Evolutionary conservation across 176 grass and related monocot species (phyloP).

Genomic region (Eleusine indica): DNA sequence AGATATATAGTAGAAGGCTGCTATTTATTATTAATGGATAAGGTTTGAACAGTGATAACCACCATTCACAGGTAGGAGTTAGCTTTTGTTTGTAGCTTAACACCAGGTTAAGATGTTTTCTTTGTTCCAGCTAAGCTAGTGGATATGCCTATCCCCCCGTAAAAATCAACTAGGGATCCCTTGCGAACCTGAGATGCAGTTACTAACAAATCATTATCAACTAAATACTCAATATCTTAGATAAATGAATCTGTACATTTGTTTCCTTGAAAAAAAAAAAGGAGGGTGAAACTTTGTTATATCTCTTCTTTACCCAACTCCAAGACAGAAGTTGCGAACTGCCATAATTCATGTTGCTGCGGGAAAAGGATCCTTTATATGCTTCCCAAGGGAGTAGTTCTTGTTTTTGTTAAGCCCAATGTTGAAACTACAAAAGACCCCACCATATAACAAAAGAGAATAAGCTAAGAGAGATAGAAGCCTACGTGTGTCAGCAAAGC

Average conservation of each 20-base stretch:
- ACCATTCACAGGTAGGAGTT: neutral
- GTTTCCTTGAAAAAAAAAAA: neutral
- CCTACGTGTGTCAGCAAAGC: neutral
- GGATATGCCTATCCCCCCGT: conserved; percentile 29
- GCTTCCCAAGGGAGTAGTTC: conserved; percentile 11
- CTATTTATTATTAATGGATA: neutral
- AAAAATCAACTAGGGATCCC: neutral
- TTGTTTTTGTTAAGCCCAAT: neutral
- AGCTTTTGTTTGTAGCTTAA: conserved; percentile 17
- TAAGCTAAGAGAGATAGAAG: conserved; percentile 22
- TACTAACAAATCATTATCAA: neutral
- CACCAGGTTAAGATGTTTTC: neutral
- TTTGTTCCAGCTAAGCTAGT: conserved; percentile 35
- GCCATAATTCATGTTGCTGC: conserved; percentile 5
- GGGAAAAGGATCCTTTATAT: conserved; percentile 26
- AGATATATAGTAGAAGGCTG: neutral
- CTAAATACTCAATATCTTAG: neutral
- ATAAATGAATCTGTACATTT: neutral
- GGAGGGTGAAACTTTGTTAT: neutral
- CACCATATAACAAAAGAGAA: conserved; percentile 15
- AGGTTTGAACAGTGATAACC: neutral
- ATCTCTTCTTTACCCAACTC: neutral
- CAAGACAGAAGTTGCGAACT: neutral
- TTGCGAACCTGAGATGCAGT: no score
- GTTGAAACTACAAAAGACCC: neutral